Percentiles rank a stretch among this genome's conserved stretches.
Evolutionary conservation across 805 yeast genomes (phyloP).

Genomic region (Lipomyces yamanashiensis): DNA sequence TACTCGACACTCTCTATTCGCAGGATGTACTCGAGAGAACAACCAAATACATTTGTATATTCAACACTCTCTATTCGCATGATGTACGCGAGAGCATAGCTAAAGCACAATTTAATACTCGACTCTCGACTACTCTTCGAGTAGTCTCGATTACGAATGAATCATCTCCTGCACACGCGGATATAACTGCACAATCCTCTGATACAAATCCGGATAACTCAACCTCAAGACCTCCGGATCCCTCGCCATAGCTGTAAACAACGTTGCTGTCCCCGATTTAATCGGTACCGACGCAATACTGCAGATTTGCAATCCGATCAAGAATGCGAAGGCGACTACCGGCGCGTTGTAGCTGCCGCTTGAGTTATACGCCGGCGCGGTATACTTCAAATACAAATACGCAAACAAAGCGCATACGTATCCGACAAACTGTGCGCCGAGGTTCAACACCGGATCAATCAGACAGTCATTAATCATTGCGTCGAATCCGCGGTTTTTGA

Average conservation of each 20-base stretch:
- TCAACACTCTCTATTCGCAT: too few relatives aligned
- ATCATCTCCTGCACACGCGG: slow-evolving; percentile 69
- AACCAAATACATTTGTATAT: too few relatives aligned
- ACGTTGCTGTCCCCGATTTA: slow-evolving; percentile 80
- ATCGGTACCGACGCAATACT: slow-evolving; percentile 74
- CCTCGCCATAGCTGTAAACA: slow-evolving; percentile 79
- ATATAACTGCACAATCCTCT: slow-evolving; percentile 65
- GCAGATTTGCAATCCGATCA: slow-evolving; percentile 76
- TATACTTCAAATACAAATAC: slow-evolving; percentile 66
- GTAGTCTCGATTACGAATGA: slow-evolving; percentile 13
- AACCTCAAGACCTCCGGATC: slow-evolving; percentile 82
- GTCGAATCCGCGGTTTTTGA: slow-evolving; percentile 80
- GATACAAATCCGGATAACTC: slow-evolving; percentile 71
- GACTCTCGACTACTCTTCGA: neutral
- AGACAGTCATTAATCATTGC: slow-evolving; percentile 84
- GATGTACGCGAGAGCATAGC: neutral
- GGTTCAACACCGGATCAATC: slow-evolving; percentile 75
- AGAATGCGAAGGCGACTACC: slow-evolving; percentile 70
- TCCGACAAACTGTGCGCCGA: slow-evolving; percentile 74
- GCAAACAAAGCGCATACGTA: slow-evolving; percentile 67
- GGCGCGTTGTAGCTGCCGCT: slow-evolving; percentile 70
- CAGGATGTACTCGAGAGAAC: too few relatives aligned
- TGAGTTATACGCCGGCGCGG: slow-evolving; percentile 67
- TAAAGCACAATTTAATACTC: neutral
- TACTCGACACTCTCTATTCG: too few relatives aligned